Base-by-base conservation (phyloP, 306 rosid species). In the Ochetophila trinervis region DNA sequence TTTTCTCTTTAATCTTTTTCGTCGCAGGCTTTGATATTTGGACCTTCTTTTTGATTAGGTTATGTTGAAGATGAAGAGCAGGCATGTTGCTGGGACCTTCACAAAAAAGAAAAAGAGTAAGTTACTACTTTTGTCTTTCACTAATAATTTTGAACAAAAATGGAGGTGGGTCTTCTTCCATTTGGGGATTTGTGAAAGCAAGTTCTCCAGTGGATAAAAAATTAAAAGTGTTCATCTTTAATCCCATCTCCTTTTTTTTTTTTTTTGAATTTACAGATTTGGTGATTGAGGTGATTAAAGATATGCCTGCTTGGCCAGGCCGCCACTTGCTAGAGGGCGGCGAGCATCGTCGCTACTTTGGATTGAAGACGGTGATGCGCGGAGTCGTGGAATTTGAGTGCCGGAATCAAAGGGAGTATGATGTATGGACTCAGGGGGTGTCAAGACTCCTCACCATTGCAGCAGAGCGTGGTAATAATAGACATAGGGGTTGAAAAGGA, bases 91-190 rank as follows among this genome's bases (percentile, higher is more conserved):
- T 75, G 99, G 99, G 87, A 86, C 99, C 95, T 75, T 94, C 77
- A 90, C 95, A 7, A 94, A 94, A 86, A 94, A 94, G 99, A 94
- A 94, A 88, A 94, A 94, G 96, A 94, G 99, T 94, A 72, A 85
- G 99, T 68, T 13, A 62, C 77, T 68, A 60, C 81, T 84, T 75
- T 82, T 92, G 79, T 93, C 86, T 75, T 74, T 84, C 82, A 75
- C 81, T 77, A 62, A 60, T 79, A 71, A 78, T 82, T 76, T 54
- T 45, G 73, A 73, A 62, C 82, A 72, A 86, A 89, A 83, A 76
- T 76, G 86, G 85, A 77, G 85, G 91, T 91, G 92, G 96, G 96
- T 56, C 88, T 75, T 72, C 63, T 86, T 83, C 74, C 36, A 51
- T 75, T 70, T 86, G 53, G 99, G 99, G 97, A 93, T 89, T 90